Base-by-base conservation (phyloP, 805 yeast genomes). In the Maudiozyma turicensis region DNA sequence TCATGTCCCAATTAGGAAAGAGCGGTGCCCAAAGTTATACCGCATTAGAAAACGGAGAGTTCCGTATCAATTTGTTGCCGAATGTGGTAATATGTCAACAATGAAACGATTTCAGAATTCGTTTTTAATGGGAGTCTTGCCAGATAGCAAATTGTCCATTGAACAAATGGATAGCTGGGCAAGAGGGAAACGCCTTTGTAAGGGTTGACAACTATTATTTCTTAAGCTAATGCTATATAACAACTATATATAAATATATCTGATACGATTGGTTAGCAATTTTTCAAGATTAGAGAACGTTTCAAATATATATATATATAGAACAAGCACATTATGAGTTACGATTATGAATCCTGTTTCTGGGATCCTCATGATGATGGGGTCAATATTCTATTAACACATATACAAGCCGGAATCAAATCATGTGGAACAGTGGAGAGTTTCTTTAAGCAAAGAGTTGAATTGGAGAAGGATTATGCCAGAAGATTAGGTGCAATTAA, bases 351-450 rank as follows among this genome's bases (percentile, higher is more conserved):
- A 48, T 53, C 59, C 14, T 63, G 67, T 46, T 65, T 65, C 43
- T 65, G 69, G 68, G 69, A 65, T 50, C 65, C 65, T 30, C 54
- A 60, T 31, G 67, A 64, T 43, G 57, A 59, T 6, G 69, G 68
- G 11, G 65, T 59, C 29, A 56, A 55, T 42, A 51, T 63, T 9
- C 47, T 65, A 28, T 50, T 64, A 33, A 52, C 54, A 29, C 69
- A 65, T 43, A 53, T 64, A 0, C 52, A 60, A 1, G 48, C 54
- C 7, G 67, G 68, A 6, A 58, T 64, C 20, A 58, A 53, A 43
- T 54, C 67, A 1, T 57, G 63, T 43, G 50, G 55, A 14, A 52
- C 58, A 6, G 40, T 62, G 43, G 55, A 58, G n/a, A 53, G 50
- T 13, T 60, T 63, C 46, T 65, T 63, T 43, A 63, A 58, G 47